Conservation (phyloP, 129 eudicot genomes). For the Ambrosia trifida region DNA sequence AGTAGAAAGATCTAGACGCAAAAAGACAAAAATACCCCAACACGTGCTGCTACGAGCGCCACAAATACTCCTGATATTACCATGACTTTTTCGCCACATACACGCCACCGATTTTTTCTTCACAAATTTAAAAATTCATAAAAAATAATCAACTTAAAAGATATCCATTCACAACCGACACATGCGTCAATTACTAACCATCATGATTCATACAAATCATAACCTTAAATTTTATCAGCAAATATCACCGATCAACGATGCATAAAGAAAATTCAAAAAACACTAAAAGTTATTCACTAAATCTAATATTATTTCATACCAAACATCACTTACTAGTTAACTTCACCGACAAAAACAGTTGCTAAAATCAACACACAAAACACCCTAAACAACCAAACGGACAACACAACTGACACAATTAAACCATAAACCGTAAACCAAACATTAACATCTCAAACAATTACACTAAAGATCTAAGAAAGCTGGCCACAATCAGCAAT, state of each 20-base stretch:
- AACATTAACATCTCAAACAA: constrained; percentile 1
- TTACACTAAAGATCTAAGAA: constrained; percentile 27
- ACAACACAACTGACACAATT: constrained; percentile 3
- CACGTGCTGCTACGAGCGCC: constrained; percentile 25
- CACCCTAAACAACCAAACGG: constrained; percentile 21
- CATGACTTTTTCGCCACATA: constrained; percentile 33
- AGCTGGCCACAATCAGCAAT: constrained; percentile 53
- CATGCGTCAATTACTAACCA: not conserved
- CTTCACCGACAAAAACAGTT: constrained; percentile 23
- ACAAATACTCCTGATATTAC: not conserved
- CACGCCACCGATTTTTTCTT: constrained; percentile 3
- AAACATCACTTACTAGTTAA: constrained; percentile 16
- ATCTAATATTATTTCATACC: constrained; percentile 28
- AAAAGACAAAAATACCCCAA: constrained; percentile 6
- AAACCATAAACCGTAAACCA: constrained; percentile 1
- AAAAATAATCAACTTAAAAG: not conserved
- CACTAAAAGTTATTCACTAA: not conserved
- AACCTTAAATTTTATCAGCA: too few relatives aligned
- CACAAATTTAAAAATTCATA: not conserved
- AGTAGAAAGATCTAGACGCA: constrained; percentile 12
- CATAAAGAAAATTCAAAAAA: not conserved
- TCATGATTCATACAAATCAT: too few relatives aligned
- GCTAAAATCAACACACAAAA: constrained; percentile 27
- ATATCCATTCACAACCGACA: too few relatives aligned
- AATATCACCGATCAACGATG: too few relatives aligned